Base-by-base conservation (phyloP, 2,329 filamentous ascomycete species). In the Fusarium beomiforme region DNA sequence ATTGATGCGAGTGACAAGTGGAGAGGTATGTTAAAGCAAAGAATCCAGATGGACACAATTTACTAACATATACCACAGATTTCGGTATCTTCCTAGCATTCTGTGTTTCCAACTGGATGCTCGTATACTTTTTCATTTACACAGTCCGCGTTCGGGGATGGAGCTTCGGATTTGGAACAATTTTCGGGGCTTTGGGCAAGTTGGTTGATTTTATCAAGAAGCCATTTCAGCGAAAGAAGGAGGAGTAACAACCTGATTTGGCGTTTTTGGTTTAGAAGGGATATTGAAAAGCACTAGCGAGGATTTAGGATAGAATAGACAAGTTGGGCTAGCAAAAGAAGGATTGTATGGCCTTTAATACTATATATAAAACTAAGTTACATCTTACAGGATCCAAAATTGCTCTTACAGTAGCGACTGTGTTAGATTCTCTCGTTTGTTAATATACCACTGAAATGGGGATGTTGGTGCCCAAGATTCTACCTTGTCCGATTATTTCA, bases 91-190 rank as follows among this genome's bases (percentile, higher is more conserved):
- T 94, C 82, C 73, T 93, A 12, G 89, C 88, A 3, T 94, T 93
- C 78, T 89, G 88, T 56, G 81, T 92, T 17, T 90, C 88, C 54
- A 94, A 93, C 76, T 93, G 90, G 89, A 81, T 86, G 42, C 70
- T 94, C 58, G 91, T 93, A 2, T 93, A 92, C 78, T 93, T 93
- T 81, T 93, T 94, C 77, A 89, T 94, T 61, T 94, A 91, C 80
- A 91, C 89, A 5, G 90, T 93, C 10, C 85, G 92, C 21, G 88
- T 94, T 59, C 86, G 86, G 70, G 87, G 90, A 11, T 94, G 91
- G 91, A 87, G 81, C 24, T 94, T 94, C 79, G 92, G 91, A 0
- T 84, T 93, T 63, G 88, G 88, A 12, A 65, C 53, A 16, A 34
- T 74, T 6, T 74, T 74, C 59, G 60, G 71, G 11, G 39, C 34